These are phyloP conservation scores for Amanita fuliginea DNA, from an alignment of 768 basidiomycete genomes.

Conservation along the genomic window DNA sequence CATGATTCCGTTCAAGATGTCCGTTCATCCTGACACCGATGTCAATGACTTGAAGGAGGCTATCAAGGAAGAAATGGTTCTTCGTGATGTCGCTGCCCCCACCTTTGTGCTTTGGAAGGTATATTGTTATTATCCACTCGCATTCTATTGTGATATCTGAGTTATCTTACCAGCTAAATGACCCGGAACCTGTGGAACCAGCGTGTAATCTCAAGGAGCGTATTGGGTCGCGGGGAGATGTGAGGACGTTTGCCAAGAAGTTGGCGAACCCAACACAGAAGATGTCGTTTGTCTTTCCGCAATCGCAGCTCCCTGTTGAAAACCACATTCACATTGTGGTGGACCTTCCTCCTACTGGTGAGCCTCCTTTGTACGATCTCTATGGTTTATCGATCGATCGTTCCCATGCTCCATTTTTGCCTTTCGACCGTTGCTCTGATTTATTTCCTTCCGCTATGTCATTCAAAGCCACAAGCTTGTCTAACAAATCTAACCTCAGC, in stretches of 20 bases:
- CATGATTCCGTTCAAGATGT: not conserved
- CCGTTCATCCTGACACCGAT: not conserved
- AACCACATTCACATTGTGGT: not conserved
- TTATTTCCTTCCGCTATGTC: too few species aligned
- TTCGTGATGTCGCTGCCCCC: not conserved
- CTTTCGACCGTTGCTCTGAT: too few species aligned
- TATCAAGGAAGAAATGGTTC: not conserved
- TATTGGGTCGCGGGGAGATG: not conserved
- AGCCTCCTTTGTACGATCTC: too few species aligned
- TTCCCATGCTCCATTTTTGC: too few species aligned
- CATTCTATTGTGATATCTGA: not conserved
- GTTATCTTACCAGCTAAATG: not conserved
- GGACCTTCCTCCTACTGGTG: not conserved
- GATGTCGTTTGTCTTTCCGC: not conserved
- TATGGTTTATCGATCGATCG: too few species aligned
- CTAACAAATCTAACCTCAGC: too few species aligned
- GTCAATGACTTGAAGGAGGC: not conserved
- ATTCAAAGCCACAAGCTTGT: too few species aligned
- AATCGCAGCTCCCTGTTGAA: not conserved
- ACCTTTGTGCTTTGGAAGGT: not conserved
- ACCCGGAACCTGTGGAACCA: not conserved
- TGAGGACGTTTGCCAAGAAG: not conserved
- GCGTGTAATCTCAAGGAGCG: not conserved
- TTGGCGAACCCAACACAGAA: not conserved
- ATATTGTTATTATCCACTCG: too few species aligned